Evolutionary conservation across 1,139 yeast genomes (phyloP), one percentile per base, ranked within the genome.

Genomic region (Protomyces lactucae-debilis): DNA sequence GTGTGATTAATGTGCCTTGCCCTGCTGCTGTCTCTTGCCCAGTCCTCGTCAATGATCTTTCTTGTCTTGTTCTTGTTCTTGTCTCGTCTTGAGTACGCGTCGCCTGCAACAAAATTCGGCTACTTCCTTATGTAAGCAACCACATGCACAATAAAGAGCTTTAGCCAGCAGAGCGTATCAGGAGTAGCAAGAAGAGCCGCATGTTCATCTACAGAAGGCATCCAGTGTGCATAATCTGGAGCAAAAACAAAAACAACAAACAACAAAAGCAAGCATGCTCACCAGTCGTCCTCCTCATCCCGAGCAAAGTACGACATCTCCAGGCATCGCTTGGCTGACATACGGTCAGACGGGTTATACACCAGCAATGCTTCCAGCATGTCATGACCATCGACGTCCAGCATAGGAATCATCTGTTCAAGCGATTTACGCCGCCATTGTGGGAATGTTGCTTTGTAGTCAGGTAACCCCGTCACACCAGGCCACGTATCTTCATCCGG

Each of bases 401-500:
- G 82, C 61, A 78, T 79, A 12, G 97, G 93, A 55, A 93, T 83
- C 60, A 91, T 78, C 52, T 82, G 79, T 68, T 95, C 81, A 71
- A 95, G 80, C 76, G 92, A 96, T 74, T 89, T 96, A 5, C 95
- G 95, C 35, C 87, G 84, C 73, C 83, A 89, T 12, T 85, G 79
- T 69, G 99, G 99, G 82, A 93, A 93, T 16, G 96, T 89, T 60
- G 95, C 84, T 77, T 93, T 93, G 78, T 88, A 93, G 77, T 93
- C 98, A 23, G 98, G 98, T 74, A 95, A 80, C 72, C 89, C 86
- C 61, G 87, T 85, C 64, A 95, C 96, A 72, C 96, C 99, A 3
- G 99, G 98, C 99, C 99, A 93, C 40, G 84, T 80, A 66, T 87
- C 89, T 74, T 91, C 97, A 69, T 84, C 89, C 54, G 99, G 99